These are phyloP conservation scores for Aeschynomene evenia DNA, from an alignment of 306 rosid genomes.

Conservation along the genomic window DNA sequence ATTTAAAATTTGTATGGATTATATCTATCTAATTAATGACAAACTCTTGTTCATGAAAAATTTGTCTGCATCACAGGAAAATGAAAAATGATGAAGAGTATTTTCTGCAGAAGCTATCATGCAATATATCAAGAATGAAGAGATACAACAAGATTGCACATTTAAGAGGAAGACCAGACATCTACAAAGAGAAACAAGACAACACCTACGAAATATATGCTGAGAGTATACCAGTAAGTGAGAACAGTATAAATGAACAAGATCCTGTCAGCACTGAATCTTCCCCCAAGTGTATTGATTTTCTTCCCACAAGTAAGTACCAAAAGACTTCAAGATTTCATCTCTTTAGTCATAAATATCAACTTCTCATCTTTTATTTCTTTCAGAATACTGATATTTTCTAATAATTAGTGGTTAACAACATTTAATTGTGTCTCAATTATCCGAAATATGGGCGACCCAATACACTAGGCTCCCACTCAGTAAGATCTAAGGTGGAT, in stretches of 20 bases:
- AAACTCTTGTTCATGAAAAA: constrained; percentile 6
- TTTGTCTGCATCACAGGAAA: constrained; percentile 44
- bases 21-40: too few species aligned
- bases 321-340: not conserved
- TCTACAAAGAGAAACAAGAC: not conserved
- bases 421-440: not conserved
- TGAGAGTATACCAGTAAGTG: constrained; percentile 54
- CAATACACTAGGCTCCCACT: too few species aligned
- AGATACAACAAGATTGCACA: constrained; percentile 36
- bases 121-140: constrained; percentile 62
- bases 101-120: constrained; percentile 52
- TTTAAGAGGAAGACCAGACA: constrained; percentile 45
- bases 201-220: constrained; percentile 42
- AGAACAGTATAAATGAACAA: constrained; percentile 21
- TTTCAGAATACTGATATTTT: too few species aligned
- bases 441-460: too few species aligned
- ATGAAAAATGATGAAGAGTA: constrained; percentile 64
- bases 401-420: not conserved
- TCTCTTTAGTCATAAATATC: not conserved
- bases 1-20: too few species aligned
- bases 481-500: too few species aligned
- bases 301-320: constrained; percentile 27
- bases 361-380: not conserved
- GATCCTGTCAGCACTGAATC: constrained; percentile 29
- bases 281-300: not conserved